These are phyloP conservation scores for Pseudoturritis turrita DNA, from an alignment of 345 rosid genomes.

Conservation along the genomic window DNA sequence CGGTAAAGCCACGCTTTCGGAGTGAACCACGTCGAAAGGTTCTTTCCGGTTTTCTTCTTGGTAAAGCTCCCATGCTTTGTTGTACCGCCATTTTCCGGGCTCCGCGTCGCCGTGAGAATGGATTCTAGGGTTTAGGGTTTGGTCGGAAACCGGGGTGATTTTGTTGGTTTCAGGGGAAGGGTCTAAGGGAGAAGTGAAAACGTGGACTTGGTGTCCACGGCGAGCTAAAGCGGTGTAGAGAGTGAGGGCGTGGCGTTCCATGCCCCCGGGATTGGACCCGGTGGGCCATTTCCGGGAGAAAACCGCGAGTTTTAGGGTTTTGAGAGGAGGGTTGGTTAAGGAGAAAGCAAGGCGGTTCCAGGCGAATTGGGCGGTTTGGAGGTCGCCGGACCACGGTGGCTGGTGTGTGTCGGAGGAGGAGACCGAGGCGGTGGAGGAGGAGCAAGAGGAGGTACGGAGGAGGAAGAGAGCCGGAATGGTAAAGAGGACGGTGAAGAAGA, in stretches of 20 bases:
- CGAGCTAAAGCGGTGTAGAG: constrained; percentile 69
- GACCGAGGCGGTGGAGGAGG: constrained; percentile 17
- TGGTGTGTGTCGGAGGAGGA: constrained; percentile 1
- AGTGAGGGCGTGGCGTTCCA: constrained; percentile 95
- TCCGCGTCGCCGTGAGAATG: constrained; percentile 77
- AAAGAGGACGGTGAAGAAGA: constrained; percentile 78
- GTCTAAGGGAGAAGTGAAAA: constrained; percentile 74
- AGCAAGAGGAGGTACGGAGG: constrained; percentile 51
- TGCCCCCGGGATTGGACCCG: constrained; percentile 72
- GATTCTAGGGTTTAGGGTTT: constrained; percentile 33
- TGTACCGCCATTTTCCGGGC: constrained; percentile 65
- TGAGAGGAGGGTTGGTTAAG: constrained; percentile 25
- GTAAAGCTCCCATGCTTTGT: constrained; percentile 82
- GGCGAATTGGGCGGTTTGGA: constrained; percentile 46
- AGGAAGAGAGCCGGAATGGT: constrained; percentile 77
- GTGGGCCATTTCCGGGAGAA: constrained; percentile 93
- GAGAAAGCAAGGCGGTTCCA: constrained; percentile 73
- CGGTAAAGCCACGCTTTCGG: constrained; percentile 91
- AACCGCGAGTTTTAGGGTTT: constrained; percentile 62
- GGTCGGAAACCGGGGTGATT: constrained; percentile 8
- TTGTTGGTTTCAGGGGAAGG: constrained; percentile 7
- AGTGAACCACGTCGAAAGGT: constrained; percentile 75
- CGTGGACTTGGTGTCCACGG: constrained; percentile 76
- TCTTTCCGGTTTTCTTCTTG: constrained; percentile 50
- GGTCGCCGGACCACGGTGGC: constrained; percentile 71